Evolutionary conservation across 768 basidiomycete species (phyloP).

Genomic region (Boletus pseudopeckii): DNA sequence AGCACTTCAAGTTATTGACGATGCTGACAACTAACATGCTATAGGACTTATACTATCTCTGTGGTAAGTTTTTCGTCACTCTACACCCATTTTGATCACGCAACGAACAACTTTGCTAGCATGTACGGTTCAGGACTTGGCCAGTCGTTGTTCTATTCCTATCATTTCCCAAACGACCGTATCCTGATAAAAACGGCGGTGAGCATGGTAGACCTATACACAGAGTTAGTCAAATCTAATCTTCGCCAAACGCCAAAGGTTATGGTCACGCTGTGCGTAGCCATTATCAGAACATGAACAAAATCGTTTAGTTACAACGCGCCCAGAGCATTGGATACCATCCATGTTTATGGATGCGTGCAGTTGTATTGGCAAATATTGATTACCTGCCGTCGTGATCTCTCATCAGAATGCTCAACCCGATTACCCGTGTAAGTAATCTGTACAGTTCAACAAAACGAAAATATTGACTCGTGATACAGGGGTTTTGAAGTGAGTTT

Average conservation of each 20-base stretch:
- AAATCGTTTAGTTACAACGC: not conserved
- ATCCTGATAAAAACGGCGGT: not conserved
- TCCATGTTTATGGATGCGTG: conserved; percentile 2
- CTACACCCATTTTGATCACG: not conserved
- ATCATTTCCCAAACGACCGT: conserved; percentile 2
- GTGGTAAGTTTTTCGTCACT: not conserved
- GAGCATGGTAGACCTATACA: not conserved
- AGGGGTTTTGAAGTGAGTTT: conserved; percentile 1
- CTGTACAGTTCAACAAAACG: not conserved
- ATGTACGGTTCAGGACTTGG: conserved; percentile 5
- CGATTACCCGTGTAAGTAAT: conserved; percentile 1
- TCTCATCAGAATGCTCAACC: not conserved
- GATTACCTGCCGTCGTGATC: not conserved
- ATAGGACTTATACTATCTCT: not conserved
- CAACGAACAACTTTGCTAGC: not conserved
- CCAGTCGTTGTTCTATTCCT: conserved; percentile 6
- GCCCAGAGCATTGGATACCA: conserved; percentile 1
- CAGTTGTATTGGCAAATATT: conserved; percentile 5
- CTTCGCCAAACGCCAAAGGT: not conserved
- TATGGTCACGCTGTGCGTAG: not conserved
- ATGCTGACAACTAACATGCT: not conserved
- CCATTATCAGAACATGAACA: not conserved
- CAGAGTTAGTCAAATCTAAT: not conserved
- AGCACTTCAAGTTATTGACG: not conserved
- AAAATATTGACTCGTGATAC: not conserved